Base-by-base conservation (phyloP, 768 basidiomycete genomes). In the Naematelia aurantialba region DNA sequence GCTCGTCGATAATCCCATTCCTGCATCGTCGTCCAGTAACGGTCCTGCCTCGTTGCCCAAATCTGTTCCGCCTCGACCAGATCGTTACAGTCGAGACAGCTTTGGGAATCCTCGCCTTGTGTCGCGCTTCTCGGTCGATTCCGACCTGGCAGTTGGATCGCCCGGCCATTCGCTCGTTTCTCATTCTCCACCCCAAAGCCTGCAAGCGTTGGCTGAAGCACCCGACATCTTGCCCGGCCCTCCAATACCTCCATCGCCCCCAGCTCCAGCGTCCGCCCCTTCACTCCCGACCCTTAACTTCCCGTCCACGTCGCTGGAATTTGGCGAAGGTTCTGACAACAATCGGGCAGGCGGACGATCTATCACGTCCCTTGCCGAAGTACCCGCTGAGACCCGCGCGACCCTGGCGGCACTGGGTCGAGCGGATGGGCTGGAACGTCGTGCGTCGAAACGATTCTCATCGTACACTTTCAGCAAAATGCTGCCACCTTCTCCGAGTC, bases 371-470 rank as follows among this genome's bases (percentile, higher is more conserved):
- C 34, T 60, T 19, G 46, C 58, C 2, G 61, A 63, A 22, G 61
- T 66, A 0, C 51, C 69, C 2, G 68, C 75, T 0, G 74, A 71
- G 26, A 74, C 75, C 0, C 52, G 71, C 24, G 88, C 52, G 84
- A 84, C 69, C 88, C 82, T 98, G 10, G 91, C 89, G 5, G 91
- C 91, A 5, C 81, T 99, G 47, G 88, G 93, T 78, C 85, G 87
- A 68, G 86, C 84, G 52, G 91, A 93, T 65, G 83, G 85, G 0
- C 82, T 98, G 39, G 90, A 92, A 68, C 85, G 94, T 21, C 83
- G 94, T 47, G 94, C 94, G 17, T 92, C 89, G 21, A 97, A 97
- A 74, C 88, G 96, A 0, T 98, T 92, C 79, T 96, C 92, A 45
- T 86, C 87, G 1, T 98, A 94, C 74, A 89, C 92, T 63, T 88